Percentiles rank a stretch among this genome's conserved stretches.
These are phyloP conservation scores for Bryoglossum gracile DNA, from an alignment of 495 filamentous ascomycete genomes.

Conservation along the genomic window DNA sequence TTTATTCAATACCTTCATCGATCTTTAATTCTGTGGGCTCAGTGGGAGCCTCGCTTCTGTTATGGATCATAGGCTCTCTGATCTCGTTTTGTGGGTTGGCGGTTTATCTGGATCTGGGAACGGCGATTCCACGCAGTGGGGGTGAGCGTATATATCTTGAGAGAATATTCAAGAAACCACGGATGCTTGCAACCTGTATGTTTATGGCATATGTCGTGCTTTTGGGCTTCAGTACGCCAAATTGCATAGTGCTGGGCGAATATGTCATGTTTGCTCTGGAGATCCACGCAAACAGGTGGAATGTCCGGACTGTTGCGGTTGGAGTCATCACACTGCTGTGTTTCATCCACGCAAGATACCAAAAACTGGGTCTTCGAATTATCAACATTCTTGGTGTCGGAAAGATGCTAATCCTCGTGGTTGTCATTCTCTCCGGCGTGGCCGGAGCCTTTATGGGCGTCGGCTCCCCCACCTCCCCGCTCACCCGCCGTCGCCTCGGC, in stretches of 20 bases:
- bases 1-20: conserved; percentile 36
- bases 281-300: conserved; percentile 48
- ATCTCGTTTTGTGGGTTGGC: conserved; percentile 37
- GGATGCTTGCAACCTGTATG: conserved; percentile 53
- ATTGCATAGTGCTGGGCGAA: conserved; percentile 59
- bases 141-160: conserved; percentile 58
- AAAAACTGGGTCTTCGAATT: conserved; percentile 56
- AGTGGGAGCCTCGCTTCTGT: conserved; percentile 31
- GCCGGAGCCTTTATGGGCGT: conserved; percentile 35
- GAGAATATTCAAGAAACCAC: conserved; percentile 52
- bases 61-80: conserved; percentile 35
- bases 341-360: conserved; percentile 47
- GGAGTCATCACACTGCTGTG: conserved; percentile 51
- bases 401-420: conserved; percentile 57
- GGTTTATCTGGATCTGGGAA: conserved; percentile 50
- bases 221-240: conserved; percentile 46
- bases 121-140: conserved; percentile 42
- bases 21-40: conserved; percentile 38
- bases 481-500: conserved; percentile 4
- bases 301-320: conserved; percentile 52
- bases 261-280: conserved; percentile 58
- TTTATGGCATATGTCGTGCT: conserved; percentile 52
- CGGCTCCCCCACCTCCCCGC: conserved; percentile 22
- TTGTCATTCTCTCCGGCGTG: conserved; percentile 55
- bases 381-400: conserved; percentile 57